Evolutionary conservation across 441 rosid genomes (phyloP), one percentile per base, ranked within the genome.

Genomic region (Mallotus repandus): DNA sequence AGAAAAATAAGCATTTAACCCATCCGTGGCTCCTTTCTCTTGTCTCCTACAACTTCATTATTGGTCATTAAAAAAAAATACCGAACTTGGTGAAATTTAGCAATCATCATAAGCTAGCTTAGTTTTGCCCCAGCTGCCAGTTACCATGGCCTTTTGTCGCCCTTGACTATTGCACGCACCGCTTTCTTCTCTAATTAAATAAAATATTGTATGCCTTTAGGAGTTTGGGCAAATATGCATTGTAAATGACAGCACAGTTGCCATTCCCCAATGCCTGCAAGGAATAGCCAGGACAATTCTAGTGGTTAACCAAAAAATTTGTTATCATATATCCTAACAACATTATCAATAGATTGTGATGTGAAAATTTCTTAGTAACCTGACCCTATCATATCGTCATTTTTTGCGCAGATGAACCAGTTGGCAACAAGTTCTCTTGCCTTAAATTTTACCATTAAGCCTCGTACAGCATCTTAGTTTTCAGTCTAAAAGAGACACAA

Each of bases 11-110:
- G 25, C 16, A 77, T 68, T 65, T 77, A 79, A 78, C 78, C 84
- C 85, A 81, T 87, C 85, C 80, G 60, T 77, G 78, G 70, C 75
- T 76, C 48, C 77, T 78, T 81, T 65, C 81, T 71, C 76, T 82
- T 78, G 86, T 87, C 85, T 70, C 71, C 81, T 77, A 66, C 19
- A 75, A 71, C 58, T 72, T 76, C 81, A 58, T 74, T 77, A 80
- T 77, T 35, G 55, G 41, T 55, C n/a, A 43, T 10, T 18, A 0
- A 0, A 53, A 49, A 9, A 38, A 38, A 38, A 0, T 4, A 21
- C n/a, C 49, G 13, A 45, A 45, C 19, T 70, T 38, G 41, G 41
- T 38, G 63, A 79, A 68, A 55, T 35, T 57, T 22, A 9, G 71
- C 78, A 63, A 48, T 32, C 22, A 72, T 73, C 57, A 71, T 12